phyloP scores from a whole-genome alignment of 805 yeast species.

The Teunomyces barrocoloradensis region DNA sequence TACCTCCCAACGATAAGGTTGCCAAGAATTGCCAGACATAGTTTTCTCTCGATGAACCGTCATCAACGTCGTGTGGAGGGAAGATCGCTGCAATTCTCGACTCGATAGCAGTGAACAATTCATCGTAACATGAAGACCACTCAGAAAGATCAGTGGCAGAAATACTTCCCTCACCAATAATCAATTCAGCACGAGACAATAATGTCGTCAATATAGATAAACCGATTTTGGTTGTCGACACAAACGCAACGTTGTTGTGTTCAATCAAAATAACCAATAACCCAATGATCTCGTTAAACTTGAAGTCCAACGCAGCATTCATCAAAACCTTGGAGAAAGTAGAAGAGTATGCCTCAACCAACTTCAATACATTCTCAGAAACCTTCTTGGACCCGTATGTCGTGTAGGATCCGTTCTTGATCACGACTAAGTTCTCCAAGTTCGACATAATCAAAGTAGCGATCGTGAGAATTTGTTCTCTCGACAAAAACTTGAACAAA shows the following conservation, averaged over 20 bases:
- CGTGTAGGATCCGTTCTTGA: constrained; percentile 75
- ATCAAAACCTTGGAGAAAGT: constrained; percentile 83
- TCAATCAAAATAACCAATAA: constrained; percentile 67
- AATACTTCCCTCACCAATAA: constrained; percentile 73
- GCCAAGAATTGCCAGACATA: constrained; percentile 98
- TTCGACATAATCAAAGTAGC: constrained; percentile 77
- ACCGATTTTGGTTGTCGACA: constrained; percentile 74
- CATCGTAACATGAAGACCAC: constrained; percentile 83
- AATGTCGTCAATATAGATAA: constrained; percentile 85
- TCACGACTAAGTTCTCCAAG: constrained; percentile 73
- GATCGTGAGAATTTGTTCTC: constrained; percentile 73
- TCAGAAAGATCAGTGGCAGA: constrained; percentile 55
- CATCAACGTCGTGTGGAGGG: constrained; percentile 58
- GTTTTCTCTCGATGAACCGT: constrained; percentile 53
- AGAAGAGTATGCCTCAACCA: constrained; percentile 74
- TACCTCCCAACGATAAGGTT: constrained; percentile 87
- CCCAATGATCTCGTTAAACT: constrained; percentile 74
- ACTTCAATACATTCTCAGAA: constrained; percentile 53
- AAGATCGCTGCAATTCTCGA: constrained; percentile 74
- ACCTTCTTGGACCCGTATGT: constrained; percentile 50
- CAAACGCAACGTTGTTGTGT: constrained; percentile 67
- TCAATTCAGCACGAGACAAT: constrained; percentile 86
- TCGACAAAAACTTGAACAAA: constrained; percentile 74
- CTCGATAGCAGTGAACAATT: constrained; percentile 73
- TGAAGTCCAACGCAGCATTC: constrained; percentile 77